Conservation (phyloP, 139 green algal genomes). For the Chlamydomonas incerta region DNA sequence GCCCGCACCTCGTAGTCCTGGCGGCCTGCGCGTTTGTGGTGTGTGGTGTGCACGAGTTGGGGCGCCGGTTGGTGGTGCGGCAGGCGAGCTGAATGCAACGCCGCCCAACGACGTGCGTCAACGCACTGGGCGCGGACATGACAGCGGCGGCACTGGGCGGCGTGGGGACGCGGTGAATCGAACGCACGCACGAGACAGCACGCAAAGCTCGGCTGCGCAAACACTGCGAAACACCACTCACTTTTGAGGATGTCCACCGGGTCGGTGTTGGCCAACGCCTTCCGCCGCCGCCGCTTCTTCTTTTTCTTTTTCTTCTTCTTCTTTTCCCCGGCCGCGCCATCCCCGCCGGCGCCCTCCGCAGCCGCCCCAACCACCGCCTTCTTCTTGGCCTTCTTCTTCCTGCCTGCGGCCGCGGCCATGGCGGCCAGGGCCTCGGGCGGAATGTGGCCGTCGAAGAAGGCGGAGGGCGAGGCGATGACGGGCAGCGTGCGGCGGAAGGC, state of each 20-base stretch:
- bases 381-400: slow-evolving; percentile 6
- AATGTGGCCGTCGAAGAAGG: slow-evolving; percentile 41
- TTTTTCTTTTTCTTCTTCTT: slow-evolving; percentile 18
- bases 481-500: slow-evolving; percentile 40
- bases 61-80: no score
- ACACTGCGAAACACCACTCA: no score
- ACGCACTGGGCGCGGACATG: no score
- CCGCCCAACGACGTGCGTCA: no score
- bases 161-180: no score
- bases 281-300: slow-evolving; percentile 1
- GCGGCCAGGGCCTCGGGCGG: slow-evolving; percentile 4
- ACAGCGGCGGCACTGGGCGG: no score
- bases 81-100: no score
- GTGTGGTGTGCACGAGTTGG: no score
- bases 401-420: neutral
- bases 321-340: neutral
- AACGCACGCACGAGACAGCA: no score
- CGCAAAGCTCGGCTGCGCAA: no score
- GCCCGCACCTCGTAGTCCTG: slow-evolving; percentile 6
- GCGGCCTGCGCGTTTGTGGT: neutral
- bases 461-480: slow-evolving; percentile 25
- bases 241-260: slow-evolving; percentile 7
- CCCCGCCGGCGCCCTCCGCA: neutral
- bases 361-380: neutral
- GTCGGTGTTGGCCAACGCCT: neutral